Percentiles rank a stretch among this genome's conserved stretches.
Conservation (phyloP, 352 stramenopile species). For the Phytophthora aleatoria region DNA sequence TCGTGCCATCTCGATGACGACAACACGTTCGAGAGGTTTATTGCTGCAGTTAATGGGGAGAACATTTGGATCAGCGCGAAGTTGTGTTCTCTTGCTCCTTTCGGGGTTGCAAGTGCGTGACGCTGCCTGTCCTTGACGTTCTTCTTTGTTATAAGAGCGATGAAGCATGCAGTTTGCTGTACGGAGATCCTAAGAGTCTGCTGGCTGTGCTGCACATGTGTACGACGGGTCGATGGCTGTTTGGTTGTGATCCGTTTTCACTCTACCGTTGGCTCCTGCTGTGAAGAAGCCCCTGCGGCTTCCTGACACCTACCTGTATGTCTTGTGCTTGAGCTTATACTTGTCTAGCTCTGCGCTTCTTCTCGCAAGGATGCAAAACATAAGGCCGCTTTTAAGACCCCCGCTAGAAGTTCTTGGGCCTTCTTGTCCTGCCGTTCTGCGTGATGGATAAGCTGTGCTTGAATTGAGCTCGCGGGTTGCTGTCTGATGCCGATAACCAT, state of each 20-base stretch:
- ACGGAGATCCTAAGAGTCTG: conserved; percentile 4
- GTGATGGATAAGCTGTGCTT: background rate
- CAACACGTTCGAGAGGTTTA: conserved; percentile 48
- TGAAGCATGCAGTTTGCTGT: conserved; percentile 18
- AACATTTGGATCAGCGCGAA: background rate
- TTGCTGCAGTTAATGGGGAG: conserved; percentile 32
- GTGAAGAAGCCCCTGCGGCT: conserved; percentile 1
- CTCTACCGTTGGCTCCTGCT: conserved; percentile 4
- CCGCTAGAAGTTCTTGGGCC: conserved; percentile 22
- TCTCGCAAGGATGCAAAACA: conserved; percentile 44
- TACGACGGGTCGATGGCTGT: conserved; percentile 8
- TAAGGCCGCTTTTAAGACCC: conserved; percentile 50
- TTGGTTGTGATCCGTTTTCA: conserved; percentile 26
- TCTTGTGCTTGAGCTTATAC: conserved; percentile 2
- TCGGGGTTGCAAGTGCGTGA: background rate
- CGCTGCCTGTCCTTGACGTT: conserved; percentile 6
- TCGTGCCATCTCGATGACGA: conserved; percentile 35
- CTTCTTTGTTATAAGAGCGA: conserved; percentile 30
- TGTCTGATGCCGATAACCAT: conserved; percentile 45
- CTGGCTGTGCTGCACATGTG: background rate
- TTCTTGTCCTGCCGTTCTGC: conserved; percentile 8
- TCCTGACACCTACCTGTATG: conserved; percentile 4
- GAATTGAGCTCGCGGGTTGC: conserved; percentile 35
- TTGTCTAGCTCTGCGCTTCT: conserved; percentile 19
- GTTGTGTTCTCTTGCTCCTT: background rate